Conservation (phyloP, 1,284 basidiomycete genomes). For the Meira nashicola region DNA sequence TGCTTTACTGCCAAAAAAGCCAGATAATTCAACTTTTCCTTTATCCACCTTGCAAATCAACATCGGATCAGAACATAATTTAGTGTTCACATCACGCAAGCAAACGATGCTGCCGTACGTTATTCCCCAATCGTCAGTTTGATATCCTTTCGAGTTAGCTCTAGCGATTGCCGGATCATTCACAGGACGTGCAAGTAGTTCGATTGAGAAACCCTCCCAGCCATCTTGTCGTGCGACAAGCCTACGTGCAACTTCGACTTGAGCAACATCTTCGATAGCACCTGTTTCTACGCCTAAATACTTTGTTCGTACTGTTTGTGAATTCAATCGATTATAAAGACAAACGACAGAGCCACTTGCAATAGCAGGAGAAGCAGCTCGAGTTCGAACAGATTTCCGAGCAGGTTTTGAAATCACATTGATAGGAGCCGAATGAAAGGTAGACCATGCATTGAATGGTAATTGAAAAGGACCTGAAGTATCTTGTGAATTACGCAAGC, state of each 20-base stretch:
- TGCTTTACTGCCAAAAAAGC: neutral
- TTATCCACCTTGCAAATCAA: slow-evolving; percentile 15
- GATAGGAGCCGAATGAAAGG: slow-evolving; percentile 83
- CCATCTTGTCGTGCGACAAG: slow-evolving; percentile 77
- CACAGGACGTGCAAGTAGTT: slow-evolving; percentile 54
- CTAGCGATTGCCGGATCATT: slow-evolving; percentile 25
- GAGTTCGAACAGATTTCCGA: slow-evolving; percentile 91
- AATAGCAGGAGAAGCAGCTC: slow-evolving; percentile 86
- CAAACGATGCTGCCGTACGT: slow-evolving; percentile 82
- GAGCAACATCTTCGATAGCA: slow-evolving; percentile 58
- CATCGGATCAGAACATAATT: slow-evolving; percentile 13
- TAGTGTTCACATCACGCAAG: slow-evolving; percentile 6
- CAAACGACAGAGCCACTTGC: slow-evolving; percentile 83
- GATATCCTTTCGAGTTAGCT: slow-evolving; percentile 3
- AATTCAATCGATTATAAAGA: slow-evolving; percentile 92
- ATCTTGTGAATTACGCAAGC: neutral
- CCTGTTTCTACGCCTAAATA: slow-evolving; percentile 77
- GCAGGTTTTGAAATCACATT: slow-evolving; percentile 94
- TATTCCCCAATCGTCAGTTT: slow-evolving; percentile 55
- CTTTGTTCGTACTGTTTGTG: slow-evolving; percentile 91
- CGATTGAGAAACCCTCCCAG: slow-evolving; percentile 91
- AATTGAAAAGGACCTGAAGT: slow-evolving; percentile 13
- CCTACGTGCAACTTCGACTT: neutral
- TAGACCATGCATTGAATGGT: slow-evolving; percentile 64
- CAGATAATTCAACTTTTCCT: slow-evolving; percentile 11